Evolutionary conservation across 495 filamentous ascomycete genomes (phyloP).

Genomic region (Ramalina peruviana): DNA sequence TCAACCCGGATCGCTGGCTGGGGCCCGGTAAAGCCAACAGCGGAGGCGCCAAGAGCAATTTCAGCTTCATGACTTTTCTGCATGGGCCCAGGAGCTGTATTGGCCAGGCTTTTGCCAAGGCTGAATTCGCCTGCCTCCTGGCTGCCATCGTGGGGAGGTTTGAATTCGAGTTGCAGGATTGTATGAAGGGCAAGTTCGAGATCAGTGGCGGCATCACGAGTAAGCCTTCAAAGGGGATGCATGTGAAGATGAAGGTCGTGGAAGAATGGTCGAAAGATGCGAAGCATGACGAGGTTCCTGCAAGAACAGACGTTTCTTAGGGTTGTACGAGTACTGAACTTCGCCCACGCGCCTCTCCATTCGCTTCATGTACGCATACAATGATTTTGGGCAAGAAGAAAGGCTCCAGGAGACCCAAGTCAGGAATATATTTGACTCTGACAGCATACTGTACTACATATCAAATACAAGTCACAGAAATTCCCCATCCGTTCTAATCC

Average conservation of each 20-base stretch:
- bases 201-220: conserved; percentile 47
- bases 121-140: conserved; percentile 71
- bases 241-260: conserved; percentile 42
- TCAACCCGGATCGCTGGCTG: conserved; percentile 71
- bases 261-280: conserved; percentile 37
- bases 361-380: no score
- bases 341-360: no score
- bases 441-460: no score
- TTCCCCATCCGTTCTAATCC: no score
- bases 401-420: no score
- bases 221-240: conserved; percentile 43
- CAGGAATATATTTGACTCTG: no score
- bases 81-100: conserved; percentile 75
- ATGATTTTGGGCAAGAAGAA: no score
- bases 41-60: conserved; percentile 45
- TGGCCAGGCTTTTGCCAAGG: conserved; percentile 64
- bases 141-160: conserved; percentile 62
- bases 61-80: conserved; percentile 70
- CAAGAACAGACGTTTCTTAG: no score
- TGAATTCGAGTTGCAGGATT: conserved; percentile 45
- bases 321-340: no score
- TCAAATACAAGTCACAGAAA: no score
- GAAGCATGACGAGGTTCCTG: no score
- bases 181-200: conserved; percentile 30
- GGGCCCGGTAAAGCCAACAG: conserved; percentile 34